Evolutionary conservation across 768 basidiomycete genomes (phyloP).

Genomic region (Leccinum fibrillosum): DNA sequence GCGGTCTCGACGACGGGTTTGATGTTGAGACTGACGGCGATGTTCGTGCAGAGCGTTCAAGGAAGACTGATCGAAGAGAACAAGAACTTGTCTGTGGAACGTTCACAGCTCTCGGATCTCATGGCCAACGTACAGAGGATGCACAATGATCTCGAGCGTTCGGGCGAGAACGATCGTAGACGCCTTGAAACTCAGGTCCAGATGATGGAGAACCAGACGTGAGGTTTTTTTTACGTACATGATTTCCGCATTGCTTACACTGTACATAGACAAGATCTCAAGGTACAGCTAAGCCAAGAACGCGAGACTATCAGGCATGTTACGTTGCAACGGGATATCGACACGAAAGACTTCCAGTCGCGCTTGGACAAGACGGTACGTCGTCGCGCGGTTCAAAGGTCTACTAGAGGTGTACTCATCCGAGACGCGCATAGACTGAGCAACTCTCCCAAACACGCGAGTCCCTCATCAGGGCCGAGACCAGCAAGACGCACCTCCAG

Average conservation of each 20-base stretch:
- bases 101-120: constrained; percentile 81
- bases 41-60: constrained; percentile 64
- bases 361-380: constrained; percentile 70
- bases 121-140: constrained; percentile 89
- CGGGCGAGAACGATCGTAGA: constrained; percentile 77
- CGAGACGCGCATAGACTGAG: constrained; percentile 40
- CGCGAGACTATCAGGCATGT: constrained; percentile 71
- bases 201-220: constrained; percentile 79
- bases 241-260: background rate
- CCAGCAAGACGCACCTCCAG: constrained; percentile 75
- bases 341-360: constrained; percentile 68
- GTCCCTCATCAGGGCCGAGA: constrained; percentile 66
- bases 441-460: constrained; percentile 71
- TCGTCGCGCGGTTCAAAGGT: background rate
- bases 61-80: constrained; percentile 82
- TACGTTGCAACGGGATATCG: constrained; percentile 78
- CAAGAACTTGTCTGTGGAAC: constrained; percentile 71
- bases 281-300: constrained; percentile 66
- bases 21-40: constrained; percentile 4
- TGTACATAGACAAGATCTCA: constrained; percentile 63
- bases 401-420: constrained; percentile 8
- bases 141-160: constrained; percentile 83
- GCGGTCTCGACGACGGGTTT: background rate
- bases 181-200: constrained; percentile 79
- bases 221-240: constrained; percentile 21